phyloP scores from a whole-genome alignment of 257 asterid genomes.

The Asclepias syriaca region DNA sequence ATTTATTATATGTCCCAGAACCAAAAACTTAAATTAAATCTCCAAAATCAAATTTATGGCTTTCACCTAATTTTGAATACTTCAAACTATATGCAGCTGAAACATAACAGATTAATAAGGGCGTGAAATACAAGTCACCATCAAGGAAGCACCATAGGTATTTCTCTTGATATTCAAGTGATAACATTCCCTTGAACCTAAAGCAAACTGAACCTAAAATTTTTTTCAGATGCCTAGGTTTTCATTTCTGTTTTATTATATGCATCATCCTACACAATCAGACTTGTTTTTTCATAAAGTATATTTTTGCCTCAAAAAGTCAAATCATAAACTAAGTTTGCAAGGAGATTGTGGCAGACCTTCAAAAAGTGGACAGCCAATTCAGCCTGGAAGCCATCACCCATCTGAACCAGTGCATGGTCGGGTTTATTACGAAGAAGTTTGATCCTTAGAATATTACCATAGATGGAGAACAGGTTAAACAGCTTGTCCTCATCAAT shows the following conservation, averaged over 20 bases:
- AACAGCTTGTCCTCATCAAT: constrained; percentile 91
- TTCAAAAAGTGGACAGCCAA: constrained; percentile 94
- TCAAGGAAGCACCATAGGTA: not conserved
- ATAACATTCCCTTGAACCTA: not conserved
- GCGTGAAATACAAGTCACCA: not conserved
- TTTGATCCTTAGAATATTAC: constrained; percentile 87
- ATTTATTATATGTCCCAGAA: no score
- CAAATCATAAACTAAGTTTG: not conserved
- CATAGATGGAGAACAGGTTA: constrained; percentile 86
- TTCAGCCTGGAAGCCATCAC: constrained; percentile 99
- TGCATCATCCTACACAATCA: not conserved
- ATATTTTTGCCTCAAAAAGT: not conserved
- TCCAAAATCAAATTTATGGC: not conserved
- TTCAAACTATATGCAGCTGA: not conserved
- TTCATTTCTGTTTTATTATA: not conserved
- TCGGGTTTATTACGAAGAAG: constrained; percentile 93
- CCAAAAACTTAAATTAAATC: not conserved
- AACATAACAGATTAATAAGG: not conserved
- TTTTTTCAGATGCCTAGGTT: not conserved
- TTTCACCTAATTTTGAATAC: not conserved
- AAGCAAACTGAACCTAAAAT: not conserved
- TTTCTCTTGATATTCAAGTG: not conserved
- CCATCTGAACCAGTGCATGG: constrained; percentile 95
- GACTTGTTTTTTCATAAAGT: not conserved
- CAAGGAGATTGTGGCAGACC: constrained; percentile 32